Evolutionary conservation across 441 rosid genomes (phyloP).

Genomic region (Isatis lusitanica): DNA sequence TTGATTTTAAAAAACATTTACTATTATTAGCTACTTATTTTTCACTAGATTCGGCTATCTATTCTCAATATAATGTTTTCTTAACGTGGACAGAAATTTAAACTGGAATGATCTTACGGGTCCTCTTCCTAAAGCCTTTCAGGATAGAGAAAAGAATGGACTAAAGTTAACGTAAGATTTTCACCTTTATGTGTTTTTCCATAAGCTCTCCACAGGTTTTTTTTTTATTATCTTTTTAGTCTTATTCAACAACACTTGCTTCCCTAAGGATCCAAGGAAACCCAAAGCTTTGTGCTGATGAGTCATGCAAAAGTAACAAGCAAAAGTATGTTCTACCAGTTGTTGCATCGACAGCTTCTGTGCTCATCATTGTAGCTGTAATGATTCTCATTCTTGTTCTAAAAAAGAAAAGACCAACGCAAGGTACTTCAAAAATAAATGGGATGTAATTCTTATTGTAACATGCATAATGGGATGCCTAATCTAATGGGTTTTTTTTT

Average conservation of each 20-base stretch:
- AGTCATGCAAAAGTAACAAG: slow-evolving; percentile 2
- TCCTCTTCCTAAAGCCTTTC: slow-evolving; percentile 17
- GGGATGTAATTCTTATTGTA: neutral
- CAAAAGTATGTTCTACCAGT: slow-evolving; percentile 9
- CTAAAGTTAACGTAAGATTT: slow-evolving; percentile 16
- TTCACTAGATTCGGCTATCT: neutral
- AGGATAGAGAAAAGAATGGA: slow-evolving; percentile 13
- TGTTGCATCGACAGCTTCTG: slow-evolving; percentile 20
- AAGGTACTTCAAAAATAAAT: neutral
- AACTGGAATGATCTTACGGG: slow-evolving; percentile 12
- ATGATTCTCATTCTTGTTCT: neutral
- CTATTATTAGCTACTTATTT: too few relatives aligned
- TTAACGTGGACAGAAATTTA: slow-evolving; percentile 17
- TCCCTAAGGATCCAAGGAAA: slow-evolving; percentile 15
- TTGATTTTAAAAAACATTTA: neutral
- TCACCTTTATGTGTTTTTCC: neutral
- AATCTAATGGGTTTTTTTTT: neutral
- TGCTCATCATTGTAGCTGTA: neutral
- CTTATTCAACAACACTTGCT: neutral
- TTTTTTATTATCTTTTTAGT: neutral
- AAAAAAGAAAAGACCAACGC: slow-evolving; percentile 13
- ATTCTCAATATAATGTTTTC: neutral
- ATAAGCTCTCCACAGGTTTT: neutral
- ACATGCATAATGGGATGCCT: neutral
- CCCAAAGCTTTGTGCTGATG: slow-evolving; percentile 9